Evolutionary conservation across 768 basidiomycete genomes (phyloP).

Genomic region (Podaxis mareebaensis): DNA sequence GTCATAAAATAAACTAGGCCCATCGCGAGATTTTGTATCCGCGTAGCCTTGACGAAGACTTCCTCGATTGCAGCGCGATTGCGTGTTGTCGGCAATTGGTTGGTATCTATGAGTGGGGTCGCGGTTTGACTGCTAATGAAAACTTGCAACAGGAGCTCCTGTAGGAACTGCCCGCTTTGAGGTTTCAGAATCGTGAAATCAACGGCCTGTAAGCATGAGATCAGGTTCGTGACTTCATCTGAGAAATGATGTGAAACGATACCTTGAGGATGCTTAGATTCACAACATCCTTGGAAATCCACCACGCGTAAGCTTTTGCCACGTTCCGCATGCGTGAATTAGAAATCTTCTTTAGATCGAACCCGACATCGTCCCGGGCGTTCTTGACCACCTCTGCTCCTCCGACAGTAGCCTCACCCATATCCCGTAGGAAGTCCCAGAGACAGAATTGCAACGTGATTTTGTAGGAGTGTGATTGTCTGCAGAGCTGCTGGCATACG

Average conservation of each 20-base stretch:
- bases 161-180: constrained; percentile 65
- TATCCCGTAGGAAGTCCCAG: constrained; percentile 94
- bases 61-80: constrained; percentile 70
- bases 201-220: constrained; percentile 60
- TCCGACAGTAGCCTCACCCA: constrained; percentile 83
- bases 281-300: constrained; percentile 83
- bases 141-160: constrained; percentile 65
- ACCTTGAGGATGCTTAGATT: constrained; percentile 85
- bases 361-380: constrained; percentile 49
- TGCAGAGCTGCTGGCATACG: constrained; percentile 81
- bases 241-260: not conserved
- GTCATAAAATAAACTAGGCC: constrained; percentile 76
- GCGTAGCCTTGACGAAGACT: constrained; percentile 74
- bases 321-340: constrained; percentile 64
- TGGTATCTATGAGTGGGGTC: constrained; percentile 58
- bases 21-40: constrained; percentile 64
- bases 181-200: constrained; percentile 79
- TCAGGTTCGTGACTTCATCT: not conserved
- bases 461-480: constrained; percentile 77
- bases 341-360: constrained; percentile 55
- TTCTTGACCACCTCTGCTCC: constrained; percentile 77
- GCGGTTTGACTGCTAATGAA: constrained; percentile 75
- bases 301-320: constrained; percentile 89
- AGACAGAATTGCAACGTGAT: constrained; percentile 93
- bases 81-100: constrained; percentile 40